Conservation (phyloP, 1,284 basidiomycete species). For the Sparassis latifolia region DNA sequence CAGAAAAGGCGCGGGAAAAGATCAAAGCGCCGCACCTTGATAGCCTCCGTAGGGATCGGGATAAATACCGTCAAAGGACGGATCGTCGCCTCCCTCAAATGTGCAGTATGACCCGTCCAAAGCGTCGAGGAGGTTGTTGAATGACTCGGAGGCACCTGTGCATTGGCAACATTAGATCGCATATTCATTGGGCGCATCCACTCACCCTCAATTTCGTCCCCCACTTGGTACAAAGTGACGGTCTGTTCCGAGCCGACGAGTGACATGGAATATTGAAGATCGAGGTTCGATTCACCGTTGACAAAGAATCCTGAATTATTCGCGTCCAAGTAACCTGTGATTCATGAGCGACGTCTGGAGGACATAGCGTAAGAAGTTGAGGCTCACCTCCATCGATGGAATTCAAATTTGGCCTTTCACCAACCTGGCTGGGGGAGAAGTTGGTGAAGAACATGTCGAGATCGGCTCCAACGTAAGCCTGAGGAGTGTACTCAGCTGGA, state of each 20-base stretch:
- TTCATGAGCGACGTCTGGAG: no score
- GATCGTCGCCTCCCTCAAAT: conserved; percentile 55
- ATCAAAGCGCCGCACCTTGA: conserved; percentile 1
- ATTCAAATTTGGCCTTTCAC: conserved; percentile 16
- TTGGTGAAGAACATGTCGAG: conserved; percentile 36
- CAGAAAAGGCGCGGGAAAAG: background rate
- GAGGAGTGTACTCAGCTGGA: conserved; percentile 42
- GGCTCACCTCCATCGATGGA: conserved; percentile 38
- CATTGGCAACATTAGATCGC: no score
- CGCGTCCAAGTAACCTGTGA: conserved; percentile 8
- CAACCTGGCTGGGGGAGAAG: conserved; percentile 27
- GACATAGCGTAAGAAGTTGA: background rate
- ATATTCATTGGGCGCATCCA: no score
- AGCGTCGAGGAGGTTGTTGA: conserved; percentile 41
- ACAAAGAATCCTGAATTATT: conserved; percentile 23
- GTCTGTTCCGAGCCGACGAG: conserved; percentile 28
- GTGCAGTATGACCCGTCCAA: conserved; percentile 49
- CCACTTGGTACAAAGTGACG: conserved; percentile 35
- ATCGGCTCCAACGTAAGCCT: conserved; percentile 34
- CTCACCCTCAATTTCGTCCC: conserved; percentile 10
- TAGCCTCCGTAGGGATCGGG: conserved; percentile 22
- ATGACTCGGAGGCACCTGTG: conserved; percentile 23
- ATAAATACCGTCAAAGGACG: conserved; percentile 19
- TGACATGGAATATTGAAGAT: conserved; percentile 34
- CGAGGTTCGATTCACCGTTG: conserved; percentile 43